Base-by-base conservation (phyloP, 169 alveolate genomes). In the Eimeria acervulina region DNA sequence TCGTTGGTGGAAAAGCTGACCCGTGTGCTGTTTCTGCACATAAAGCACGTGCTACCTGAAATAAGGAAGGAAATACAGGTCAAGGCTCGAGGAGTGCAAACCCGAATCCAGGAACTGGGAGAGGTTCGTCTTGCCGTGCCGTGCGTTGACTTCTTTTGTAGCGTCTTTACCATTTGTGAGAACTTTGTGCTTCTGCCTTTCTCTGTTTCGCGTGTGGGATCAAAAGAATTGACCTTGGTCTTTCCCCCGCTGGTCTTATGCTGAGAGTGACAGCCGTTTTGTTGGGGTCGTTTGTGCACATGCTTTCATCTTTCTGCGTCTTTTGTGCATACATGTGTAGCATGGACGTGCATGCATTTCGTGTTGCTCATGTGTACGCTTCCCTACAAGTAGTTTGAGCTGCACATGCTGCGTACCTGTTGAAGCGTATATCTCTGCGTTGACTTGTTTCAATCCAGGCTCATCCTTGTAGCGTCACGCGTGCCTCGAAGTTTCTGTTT, bases 41-140 rank as follows among this genome's bases (percentile, higher is more conserved):
- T 99, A 76, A 98, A 99, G 88, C 97, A 99, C 66, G 99, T 99
- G 68, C 97, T 99, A 40, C 99, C 99, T 2, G 99, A 99, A 94
- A 99, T 99, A 63, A 98, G 98, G 59, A 97, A 98, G 81, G 99
- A 99, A 97, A 98, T 99, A 23, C 91, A 96, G 26, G 26, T 28
- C 44, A 78, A 81, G 88, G 91, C 87, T 8, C 89, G 96, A 17
- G 72, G 66, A 44, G 91, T 85, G 33, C 90, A 38, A 19, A 59
- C 42, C 84, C 94, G 96, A 4, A 80, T 94, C 52, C 90, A 94
- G 38, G 96, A 94, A 78, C 95, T 94, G 51, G 96, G 96, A 59
- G 95, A 85, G 78, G 95, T 90, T 84, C 19, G 40, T 23, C 40
- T 23, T 47, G 63, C 63, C 3, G 61, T 42, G 1, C 70, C 68